Evolutionary conservation across 495 filamentous ascomycete species (phyloP), one percentile per base, ranked within the genome.

Genomic region (Neurospora sublineolata): DNA sequence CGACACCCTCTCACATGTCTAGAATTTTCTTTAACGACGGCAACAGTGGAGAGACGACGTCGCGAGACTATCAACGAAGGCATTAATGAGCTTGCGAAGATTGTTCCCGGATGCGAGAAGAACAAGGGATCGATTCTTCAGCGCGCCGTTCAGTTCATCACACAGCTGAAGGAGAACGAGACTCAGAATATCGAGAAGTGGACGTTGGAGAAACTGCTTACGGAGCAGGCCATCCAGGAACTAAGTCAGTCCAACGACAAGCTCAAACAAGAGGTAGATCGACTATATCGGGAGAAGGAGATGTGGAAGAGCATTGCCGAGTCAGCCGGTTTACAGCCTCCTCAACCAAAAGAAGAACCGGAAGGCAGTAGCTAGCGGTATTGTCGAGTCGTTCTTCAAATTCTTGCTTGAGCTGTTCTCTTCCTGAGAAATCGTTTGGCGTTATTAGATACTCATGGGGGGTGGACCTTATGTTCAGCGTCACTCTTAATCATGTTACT

Each of bases 1-100:
- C 18, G 7, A 1, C 9, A 60, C 14, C 18, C 3, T 20, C 14
- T 2, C 10, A 67, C 33, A 1, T 9, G 23, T 1, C 8, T 73
- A n/a, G 41, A 44, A 37, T 27, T 3, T 38, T 38, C 0, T 18
- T 33, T 67, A 41, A 38, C 40, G 68, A 76, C 69, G 14, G 6
- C 27, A 64, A 76, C 73, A 99, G 95, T 99, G 73, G 95, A 99
- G 82, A 93, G 95, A 69, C 94, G 95, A 67, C 95, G 95, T 42
- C 93, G 95, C 73, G 95, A 99, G 80, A 97, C 96, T 5, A 99
- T 99, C 80, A 99, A 99, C 78, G 95, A 99, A 82, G 95, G 95
- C 68, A 99, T 99, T 77, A 98, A 97, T 77, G 94, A 99, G 82
- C 89, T 99, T 46, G 92, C 96, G 69, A 97, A 97, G 81, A 94